phyloP scores from a whole-genome alignment of 169 alveolate species.

The Plasmodium reichenowi region DNA sequence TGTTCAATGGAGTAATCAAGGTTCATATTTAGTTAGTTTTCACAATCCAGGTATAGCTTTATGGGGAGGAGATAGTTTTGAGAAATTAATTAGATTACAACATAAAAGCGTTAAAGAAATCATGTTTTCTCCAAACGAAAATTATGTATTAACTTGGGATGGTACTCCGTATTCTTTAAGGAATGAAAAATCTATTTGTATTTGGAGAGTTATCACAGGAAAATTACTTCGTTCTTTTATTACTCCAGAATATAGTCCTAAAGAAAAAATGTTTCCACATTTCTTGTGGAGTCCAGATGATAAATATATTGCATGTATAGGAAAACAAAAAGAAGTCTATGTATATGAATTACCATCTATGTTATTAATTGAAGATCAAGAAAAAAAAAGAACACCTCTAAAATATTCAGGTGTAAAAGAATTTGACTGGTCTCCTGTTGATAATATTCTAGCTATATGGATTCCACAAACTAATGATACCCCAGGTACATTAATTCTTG shows the following conservation, averaged over 20 bases:
- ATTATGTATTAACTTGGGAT: constrained; percentile 92
- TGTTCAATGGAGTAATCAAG: constrained; percentile 94
- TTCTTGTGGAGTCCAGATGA: constrained; percentile 91
- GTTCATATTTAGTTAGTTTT: constrained; percentile 91
- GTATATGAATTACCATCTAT: constrained; percentile 88
- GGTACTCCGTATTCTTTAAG: constrained; percentile 89
- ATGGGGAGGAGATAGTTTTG: constrained; percentile 92
- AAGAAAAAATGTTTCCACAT: constrained; percentile 86
- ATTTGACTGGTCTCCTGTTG: constrained; percentile 94
- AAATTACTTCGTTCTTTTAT: constrained; percentile 84
- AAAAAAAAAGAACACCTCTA: constrained; percentile 87
- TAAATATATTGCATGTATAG: constrained; percentile 88
- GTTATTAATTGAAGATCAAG: constrained; percentile 85
- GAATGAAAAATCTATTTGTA: constrained; percentile 89
- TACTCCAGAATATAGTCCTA: constrained; percentile 85
- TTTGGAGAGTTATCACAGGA: constrained; percentile 93
- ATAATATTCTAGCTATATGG: constrained; percentile 89
- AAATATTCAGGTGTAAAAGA: constrained; percentile 87
- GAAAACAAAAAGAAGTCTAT: constrained; percentile 79
- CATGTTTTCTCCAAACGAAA: constrained; percentile 91
- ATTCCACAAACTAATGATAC: constrained; percentile 91
- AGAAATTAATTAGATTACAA: constrained; percentile 88
- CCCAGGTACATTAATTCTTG: constrained; percentile 90
- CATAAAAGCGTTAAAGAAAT: constrained; percentile 91
- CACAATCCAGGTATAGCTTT: constrained; percentile 92